A percentile compares a stretch with the other conserved stretches of the same genome.
phyloP scores from a whole-genome alignment of 805 yeast species.

The Candida sithepensis region DNA sequence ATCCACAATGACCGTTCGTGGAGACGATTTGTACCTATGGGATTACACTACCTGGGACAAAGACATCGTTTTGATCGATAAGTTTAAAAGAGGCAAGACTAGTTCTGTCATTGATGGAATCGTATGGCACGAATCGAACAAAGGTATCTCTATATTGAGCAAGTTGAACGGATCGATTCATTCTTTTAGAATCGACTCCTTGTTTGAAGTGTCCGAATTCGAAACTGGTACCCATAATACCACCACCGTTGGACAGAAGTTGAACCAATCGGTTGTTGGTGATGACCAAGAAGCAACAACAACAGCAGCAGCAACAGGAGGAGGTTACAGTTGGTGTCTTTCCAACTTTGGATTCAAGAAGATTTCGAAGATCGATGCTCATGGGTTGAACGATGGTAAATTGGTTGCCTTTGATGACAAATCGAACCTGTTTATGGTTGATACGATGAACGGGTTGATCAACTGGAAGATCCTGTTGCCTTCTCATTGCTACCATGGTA shows the following conservation, averaged over 20 bases:
- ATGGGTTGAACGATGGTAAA: slow-evolving; percentile 7
- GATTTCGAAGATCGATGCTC: slow-evolving; percentile 8
- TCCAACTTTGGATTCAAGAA: slow-evolving; percentile 30
- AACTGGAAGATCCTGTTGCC: slow-evolving; percentile 18
- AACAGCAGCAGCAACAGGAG: too few species aligned
- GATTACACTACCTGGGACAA: slow-evolving; percentile 50
- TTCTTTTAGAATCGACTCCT: slow-evolving; percentile 48
- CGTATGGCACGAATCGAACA: slow-evolving; percentile 48
- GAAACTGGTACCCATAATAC: not conserved
- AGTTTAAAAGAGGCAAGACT: slow-evolving; percentile 60
- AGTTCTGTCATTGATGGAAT: slow-evolving; percentile 49
- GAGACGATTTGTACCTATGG: slow-evolving; percentile 64
- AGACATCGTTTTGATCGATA: slow-evolving; percentile 52
- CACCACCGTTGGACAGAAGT: too few species aligned
- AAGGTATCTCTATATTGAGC: slow-evolving; percentile 48
- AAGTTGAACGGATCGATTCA: slow-evolving; percentile 57
- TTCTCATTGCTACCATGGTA: not conserved
- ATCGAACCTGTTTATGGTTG: slow-evolving; percentile 18
- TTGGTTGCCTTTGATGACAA: slow-evolving; percentile 25
- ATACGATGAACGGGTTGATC: slow-evolving; percentile 15
- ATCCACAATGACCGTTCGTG: slow-evolving; percentile 51
- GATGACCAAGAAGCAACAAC: too few species aligned
- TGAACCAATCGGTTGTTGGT: too few species aligned
- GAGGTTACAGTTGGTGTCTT: slow-evolving; percentile 41
- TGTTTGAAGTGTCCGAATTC: slow-evolving; percentile 12